phyloP scores from a whole-genome alignment of 1,284 basidiomycete species.

The Chondrostereum purpureum region DNA sequence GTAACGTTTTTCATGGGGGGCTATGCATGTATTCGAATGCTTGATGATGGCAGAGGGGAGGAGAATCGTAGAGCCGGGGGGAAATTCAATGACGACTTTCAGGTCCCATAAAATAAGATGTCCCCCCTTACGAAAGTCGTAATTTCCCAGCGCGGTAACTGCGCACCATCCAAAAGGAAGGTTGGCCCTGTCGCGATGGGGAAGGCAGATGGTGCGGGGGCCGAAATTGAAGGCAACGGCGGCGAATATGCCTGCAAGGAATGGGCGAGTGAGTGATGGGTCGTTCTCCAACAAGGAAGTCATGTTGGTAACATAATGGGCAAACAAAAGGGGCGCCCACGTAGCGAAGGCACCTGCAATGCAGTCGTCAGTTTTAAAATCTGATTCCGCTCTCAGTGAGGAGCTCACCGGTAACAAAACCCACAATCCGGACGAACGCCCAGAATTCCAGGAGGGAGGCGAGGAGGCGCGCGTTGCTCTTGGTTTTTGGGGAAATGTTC shows the following conservation, averaged over 20 bases:
- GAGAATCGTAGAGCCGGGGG: not conserved
- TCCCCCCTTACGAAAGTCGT: conserved; percentile 17
- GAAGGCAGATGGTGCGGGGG: conserved; percentile 3
- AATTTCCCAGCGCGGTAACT: conserved; percentile 18
- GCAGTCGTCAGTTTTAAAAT: not conserved
- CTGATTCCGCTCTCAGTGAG: not conserved
- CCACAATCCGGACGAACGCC: conserved; percentile 1
- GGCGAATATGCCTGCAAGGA: no score
- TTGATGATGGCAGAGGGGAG: not conserved
- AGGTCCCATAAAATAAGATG: conserved; percentile 21
- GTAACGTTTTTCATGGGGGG: not conserved
- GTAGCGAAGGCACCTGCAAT: not conserved
- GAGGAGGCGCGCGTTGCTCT: not conserved
- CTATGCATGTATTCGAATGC: not conserved
- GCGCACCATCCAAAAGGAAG: no score
- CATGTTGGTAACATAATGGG: not conserved
- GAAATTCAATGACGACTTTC: conserved; percentile 18
- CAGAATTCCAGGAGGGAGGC: not conserved
- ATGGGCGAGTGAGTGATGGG: conserved; percentile 1
- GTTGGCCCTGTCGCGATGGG: conserved; percentile 19
- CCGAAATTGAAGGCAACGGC: conserved; percentile 15
- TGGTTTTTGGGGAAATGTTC: not conserved
- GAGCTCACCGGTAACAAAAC: conserved; percentile 7
- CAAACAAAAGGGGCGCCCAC: not conserved
- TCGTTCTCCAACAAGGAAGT: not conserved